Evolutionary conservation across 768 basidiomycete genomes (phyloP).

Genomic region (Mrakia gelida): DNA sequence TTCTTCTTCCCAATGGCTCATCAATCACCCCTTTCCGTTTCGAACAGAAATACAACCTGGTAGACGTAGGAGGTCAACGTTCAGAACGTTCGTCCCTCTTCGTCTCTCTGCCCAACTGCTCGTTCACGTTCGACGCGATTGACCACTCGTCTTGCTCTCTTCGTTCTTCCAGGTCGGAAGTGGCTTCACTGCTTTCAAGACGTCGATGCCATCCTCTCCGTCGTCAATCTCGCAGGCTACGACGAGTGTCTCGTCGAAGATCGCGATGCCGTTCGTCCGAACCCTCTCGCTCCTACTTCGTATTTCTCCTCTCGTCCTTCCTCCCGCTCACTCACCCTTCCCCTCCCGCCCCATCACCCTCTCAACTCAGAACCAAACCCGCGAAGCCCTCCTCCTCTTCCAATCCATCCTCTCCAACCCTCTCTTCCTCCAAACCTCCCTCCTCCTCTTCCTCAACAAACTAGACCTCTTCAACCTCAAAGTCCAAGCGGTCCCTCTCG

Average conservation of each 20-base stretch:
- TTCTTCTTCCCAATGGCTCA: neutral
- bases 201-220: neutral
- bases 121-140: no score
- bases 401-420: neutral
- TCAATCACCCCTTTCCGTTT: no score
- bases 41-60: no score
- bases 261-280: neutral
- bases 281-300: no score
- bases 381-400: conserved; percentile 5
- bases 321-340: no score
- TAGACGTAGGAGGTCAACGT: no score
- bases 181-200: neutral
- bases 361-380: neutral
- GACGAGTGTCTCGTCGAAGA: neutral
- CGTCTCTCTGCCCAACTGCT: no score
- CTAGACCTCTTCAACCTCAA: neutral
- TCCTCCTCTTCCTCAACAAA: neutral
- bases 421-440: neutral
- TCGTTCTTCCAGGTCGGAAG: neutral
- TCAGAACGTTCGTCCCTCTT: no score
- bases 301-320: no score
- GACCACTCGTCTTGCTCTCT: no score
- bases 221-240: neutral
- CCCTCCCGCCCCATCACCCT: no score
- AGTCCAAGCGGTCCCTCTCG: neutral